These are phyloP conservation scores for Pseudogymnoascus sp. DNA, from an alignment of 2,329 filamentous ascomycete genomes.

Conservation along the genomic window DNA sequence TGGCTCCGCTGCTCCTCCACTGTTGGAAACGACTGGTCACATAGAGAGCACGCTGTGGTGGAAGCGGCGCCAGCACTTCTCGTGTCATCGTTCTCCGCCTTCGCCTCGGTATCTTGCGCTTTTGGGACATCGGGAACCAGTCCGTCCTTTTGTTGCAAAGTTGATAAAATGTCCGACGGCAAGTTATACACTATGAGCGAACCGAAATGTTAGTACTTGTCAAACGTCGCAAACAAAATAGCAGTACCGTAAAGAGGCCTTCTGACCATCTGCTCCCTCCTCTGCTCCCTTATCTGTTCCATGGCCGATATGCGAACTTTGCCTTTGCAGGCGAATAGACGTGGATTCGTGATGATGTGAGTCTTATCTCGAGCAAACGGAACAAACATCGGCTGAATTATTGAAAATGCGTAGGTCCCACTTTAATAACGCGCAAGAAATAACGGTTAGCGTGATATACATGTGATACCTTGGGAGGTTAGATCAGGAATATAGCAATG, in stretches of 20 bases:
- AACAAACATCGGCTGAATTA: background rate
- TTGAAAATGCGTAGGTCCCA: background rate
- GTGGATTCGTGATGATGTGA: background rate
- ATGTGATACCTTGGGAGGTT: conserved; percentile 7
- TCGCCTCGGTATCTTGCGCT: background rate
- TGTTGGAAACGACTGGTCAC: conserved; percentile 61
- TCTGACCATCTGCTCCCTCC: conserved; percentile 32
- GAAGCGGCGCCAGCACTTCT: conserved; percentile 24
- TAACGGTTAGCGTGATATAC: background rate
- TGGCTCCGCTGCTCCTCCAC: conserved; percentile 79
- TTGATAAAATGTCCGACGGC: conserved; percentile 30
- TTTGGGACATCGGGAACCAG: background rate
- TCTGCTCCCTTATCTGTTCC: conserved; percentile 23
- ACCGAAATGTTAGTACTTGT: conserved; percentile 15
- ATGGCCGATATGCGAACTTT: background rate
- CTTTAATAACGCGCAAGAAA: background rate
- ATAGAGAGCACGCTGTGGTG: conserved; percentile 74
- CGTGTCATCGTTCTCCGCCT: background rate
- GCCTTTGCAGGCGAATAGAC: background rate
- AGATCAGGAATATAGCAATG: background rate
- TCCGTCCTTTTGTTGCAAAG: conserved; percentile 27
- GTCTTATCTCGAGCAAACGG: background rate
- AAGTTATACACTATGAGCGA: conserved; percentile 26
- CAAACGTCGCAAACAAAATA: conserved; percentile 19
- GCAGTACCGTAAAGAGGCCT: conserved; percentile 33